Conservation (phyloP, 2,329 filamentous ascomycete species). For the Aspergillus glaucus region DNA sequence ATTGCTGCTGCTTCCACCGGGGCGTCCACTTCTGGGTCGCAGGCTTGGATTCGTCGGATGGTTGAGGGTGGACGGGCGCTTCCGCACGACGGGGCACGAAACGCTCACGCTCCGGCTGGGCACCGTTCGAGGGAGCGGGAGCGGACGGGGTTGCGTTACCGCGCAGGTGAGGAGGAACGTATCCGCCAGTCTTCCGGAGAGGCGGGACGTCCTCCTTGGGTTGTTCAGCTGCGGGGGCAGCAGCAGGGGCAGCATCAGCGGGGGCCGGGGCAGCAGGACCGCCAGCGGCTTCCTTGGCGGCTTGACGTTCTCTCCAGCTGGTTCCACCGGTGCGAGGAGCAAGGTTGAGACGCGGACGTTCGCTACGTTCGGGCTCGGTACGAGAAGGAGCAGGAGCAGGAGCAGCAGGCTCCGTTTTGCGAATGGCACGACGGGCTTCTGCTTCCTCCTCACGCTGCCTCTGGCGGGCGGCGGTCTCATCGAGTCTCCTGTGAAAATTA, state of each 20-base stretch:
- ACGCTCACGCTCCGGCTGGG: slow-evolving; percentile 18
- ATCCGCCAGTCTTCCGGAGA: slow-evolving; percentile 27
- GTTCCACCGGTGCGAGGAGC: slow-evolving; percentile 41
- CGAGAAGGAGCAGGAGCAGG: slow-evolving; percentile 34
- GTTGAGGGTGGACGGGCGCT: slow-evolving; percentile 8
- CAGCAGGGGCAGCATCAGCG: slow-evolving; percentile 16
- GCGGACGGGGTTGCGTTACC: slow-evolving; percentile 23
- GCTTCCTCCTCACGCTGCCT: slow-evolving; percentile 83
- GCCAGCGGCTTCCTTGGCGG: slow-evolving; percentile 40
- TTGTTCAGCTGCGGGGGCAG: slow-evolving; percentile 11
- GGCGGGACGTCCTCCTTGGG: slow-evolving; percentile 23
- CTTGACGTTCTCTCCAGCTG: slow-evolving; percentile 57
- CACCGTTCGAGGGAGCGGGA: slow-evolving; percentile 23
- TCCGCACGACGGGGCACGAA: slow-evolving; percentile 24
- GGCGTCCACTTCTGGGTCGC: slow-evolving; percentile 30
- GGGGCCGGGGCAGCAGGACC: slow-evolving; percentile 6
- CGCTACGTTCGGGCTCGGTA: slow-evolving; percentile 45
- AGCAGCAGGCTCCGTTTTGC: slow-evolving; percentile 46
- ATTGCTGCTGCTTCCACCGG: slow-evolving; percentile 32
- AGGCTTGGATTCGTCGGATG: slow-evolving; percentile 24
- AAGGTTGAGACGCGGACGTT: slow-evolving; percentile 52
- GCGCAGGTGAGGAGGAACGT: slow-evolving; percentile 38
- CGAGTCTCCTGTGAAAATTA: slow-evolving; percentile 47
- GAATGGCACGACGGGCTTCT: slow-evolving; percentile 64
- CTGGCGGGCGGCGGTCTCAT: slow-evolving; percentile 60